These are phyloP conservation scores for Barnettozyma sucrosica DNA, from an alignment of 805 yeast genomes.

Conservation along the genomic window DNA sequence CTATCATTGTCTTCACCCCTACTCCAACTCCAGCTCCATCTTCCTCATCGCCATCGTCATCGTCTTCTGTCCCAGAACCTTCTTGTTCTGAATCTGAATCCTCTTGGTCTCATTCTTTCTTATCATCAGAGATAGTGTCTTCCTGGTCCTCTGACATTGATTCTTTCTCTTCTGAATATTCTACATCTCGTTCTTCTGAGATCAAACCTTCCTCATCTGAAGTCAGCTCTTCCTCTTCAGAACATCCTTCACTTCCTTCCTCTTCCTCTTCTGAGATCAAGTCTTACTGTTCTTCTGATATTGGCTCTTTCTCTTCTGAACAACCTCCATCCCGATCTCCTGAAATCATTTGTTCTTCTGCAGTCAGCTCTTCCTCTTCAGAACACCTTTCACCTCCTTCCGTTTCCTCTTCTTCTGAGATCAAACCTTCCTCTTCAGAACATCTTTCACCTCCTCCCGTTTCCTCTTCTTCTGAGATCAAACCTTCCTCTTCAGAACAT, in stretches of 20 bases:
- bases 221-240: too few species aligned
- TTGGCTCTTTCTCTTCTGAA: not conserved
- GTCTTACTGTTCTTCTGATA: not conserved
- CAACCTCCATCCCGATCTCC: too few species aligned
- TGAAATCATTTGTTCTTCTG: not conserved
- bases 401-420: conserved; percentile 1
- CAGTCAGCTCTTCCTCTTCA: not conserved
- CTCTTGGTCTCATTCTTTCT: not conserved
- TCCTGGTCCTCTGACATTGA: too few species aligned
- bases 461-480: not conserved
- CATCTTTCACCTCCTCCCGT: not conserved
- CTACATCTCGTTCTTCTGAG: too few species aligned
- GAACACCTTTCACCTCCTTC: too few species aligned
- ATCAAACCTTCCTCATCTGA: too few species aligned
- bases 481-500: not conserved
- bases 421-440: not conserved
- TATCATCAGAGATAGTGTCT: too few species aligned
- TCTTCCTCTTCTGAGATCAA: conserved; percentile 1
- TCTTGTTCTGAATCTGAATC: conserved; percentile 1
- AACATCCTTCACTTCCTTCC: not conserved
- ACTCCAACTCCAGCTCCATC: conserved; percentile 6
- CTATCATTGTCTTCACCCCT: conserved; percentile 17
- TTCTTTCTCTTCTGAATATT: too few species aligned
- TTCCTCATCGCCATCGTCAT: too few species aligned
- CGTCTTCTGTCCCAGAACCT: conserved; percentile 4